A percentile compares a stretch with the other conserved stretches of the same genome.
Conservation (phyloP, 1,139 yeast genomes). For the Blastobotrys capitulatus region DNA sequence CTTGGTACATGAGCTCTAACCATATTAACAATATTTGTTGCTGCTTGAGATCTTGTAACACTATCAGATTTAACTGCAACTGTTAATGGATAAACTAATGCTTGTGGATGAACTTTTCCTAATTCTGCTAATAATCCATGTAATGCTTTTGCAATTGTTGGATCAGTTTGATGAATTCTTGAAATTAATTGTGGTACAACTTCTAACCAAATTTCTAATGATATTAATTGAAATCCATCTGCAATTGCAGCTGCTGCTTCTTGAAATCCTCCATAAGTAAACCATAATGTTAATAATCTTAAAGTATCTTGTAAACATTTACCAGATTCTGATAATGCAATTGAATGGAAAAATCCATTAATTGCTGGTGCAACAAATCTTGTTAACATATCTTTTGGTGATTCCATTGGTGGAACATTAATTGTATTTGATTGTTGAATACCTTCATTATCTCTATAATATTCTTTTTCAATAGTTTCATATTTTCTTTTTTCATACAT, state of each 20-base stretch:
- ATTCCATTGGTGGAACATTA: background rate
- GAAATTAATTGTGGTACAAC: conserved; percentile 95
- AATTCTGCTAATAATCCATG: conserved; percentile 78
- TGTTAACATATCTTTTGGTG: conserved; percentile 40
- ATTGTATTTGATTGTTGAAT: background rate
- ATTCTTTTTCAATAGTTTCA: conserved; percentile 13
- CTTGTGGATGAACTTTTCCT: conserved; percentile 96
- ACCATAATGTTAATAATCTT: conserved; percentile 88
- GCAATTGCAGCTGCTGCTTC: conserved; percentile 89
- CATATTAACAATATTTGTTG: conserved; percentile 82
- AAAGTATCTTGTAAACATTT: conserved; percentile 90
- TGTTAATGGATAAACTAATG: conserved; percentile 88
- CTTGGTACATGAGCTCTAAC: conserved; percentile 84
- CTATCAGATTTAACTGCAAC: conserved; percentile 96
- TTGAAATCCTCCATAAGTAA: conserved; percentile 86
- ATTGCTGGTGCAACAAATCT: conserved; percentile 93
- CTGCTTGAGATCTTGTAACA: conserved; percentile 84
- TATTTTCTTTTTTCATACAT: conserved; percentile 36
- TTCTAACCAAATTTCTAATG: conserved; percentile 90
- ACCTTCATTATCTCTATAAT: conserved; percentile 5
- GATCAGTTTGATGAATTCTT: conserved; percentile 92
- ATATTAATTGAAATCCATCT: conserved; percentile 86
- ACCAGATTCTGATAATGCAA: conserved; percentile 68
- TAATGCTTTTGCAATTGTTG: conserved; percentile 71
- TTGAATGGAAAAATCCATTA: conserved; percentile 91